Conservation (phyloP, 139 green algal genomes). For the Haematococcus sp. region DNA sequence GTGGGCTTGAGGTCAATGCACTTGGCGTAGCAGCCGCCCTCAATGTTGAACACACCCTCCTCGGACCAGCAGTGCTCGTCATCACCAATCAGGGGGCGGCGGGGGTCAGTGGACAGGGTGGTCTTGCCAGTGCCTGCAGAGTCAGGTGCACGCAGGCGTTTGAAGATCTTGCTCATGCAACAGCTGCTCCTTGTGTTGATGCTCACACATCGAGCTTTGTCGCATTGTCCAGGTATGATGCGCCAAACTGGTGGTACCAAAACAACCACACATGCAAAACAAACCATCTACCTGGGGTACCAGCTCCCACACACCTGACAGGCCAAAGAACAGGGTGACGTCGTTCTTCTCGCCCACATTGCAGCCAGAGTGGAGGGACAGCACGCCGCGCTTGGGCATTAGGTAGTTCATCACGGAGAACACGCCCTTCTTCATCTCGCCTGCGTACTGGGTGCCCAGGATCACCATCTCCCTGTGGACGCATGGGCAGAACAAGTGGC, state of each 20-base stretch:
- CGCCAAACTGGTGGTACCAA: too few species aligned
- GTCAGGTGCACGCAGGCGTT: neutral
- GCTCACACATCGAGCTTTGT: too few species aligned
- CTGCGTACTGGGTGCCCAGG: slow-evolving; percentile 85
- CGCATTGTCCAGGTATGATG: too few species aligned
- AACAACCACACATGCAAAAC: too few species aligned
- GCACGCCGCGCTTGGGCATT: slow-evolving; percentile 75
- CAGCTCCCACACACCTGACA: slow-evolving; percentile 63
- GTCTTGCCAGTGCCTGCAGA: slow-evolving; percentile 75
- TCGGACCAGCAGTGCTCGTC: slow-evolving; percentile 91
- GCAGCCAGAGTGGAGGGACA: slow-evolving; percentile 89
- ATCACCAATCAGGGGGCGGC: slow-evolving; percentile 83
- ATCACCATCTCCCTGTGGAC: too few species aligned
- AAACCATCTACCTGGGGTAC: too few species aligned
- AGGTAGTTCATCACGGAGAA: slow-evolving; percentile 84
- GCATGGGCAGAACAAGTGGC: too few species aligned
- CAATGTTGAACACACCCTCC: slow-evolving; percentile 88
- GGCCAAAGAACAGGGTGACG: slow-evolving; percentile 81
- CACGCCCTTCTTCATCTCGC: slow-evolving; percentile 91
- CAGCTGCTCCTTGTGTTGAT: too few species aligned
- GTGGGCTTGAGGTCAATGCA: slow-evolving; percentile 54
- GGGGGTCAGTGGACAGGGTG: slow-evolving; percentile 69
- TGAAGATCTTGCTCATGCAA: too few species aligned
- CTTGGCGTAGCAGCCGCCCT: slow-evolving; percentile 97
- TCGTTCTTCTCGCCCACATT: slow-evolving; percentile 73